These are phyloP conservation scores for Hysterangium stoloniferum DNA, from an alignment of 768 basidiomycete species.

Conservation along the genomic window DNA sequence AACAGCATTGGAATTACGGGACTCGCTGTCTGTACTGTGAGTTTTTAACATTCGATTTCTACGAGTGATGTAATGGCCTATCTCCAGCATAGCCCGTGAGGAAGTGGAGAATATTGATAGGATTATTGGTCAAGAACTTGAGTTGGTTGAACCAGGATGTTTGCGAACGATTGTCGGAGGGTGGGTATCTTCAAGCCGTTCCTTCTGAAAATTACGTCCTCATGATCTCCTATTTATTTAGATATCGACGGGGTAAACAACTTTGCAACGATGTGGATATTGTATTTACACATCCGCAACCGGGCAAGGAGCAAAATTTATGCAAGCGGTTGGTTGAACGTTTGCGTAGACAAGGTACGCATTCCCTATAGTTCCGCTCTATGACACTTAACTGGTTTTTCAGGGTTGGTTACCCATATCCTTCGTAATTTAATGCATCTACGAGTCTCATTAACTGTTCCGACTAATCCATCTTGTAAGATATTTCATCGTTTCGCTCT, in stretches of 20 bases:
- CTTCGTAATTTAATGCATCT: conserved; percentile 51
- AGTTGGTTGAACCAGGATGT: conserved; percentile 56
- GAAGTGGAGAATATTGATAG: conserved; percentile 77
- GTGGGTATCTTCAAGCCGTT: conserved; percentile 32
- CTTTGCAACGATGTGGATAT: conserved; percentile 86
- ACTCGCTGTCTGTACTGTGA: conserved; percentile 47
- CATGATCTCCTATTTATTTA: conserved; percentile 20
- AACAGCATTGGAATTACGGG: conserved; percentile 49
- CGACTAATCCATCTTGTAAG: conserved; percentile 25
- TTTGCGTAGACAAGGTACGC: conserved; percentile 50
- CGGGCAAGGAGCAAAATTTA: conserved; percentile 48
- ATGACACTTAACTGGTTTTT: neutral
- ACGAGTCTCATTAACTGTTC: neutral
- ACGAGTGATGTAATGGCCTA: neutral
- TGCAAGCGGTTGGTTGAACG: conserved; percentile 50
- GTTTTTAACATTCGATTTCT: conserved; percentile 10
- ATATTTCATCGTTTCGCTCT: conserved; percentile 51
- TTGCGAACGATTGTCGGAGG: conserved; percentile 75
- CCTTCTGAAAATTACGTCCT: neutral
- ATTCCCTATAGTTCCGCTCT: neutral
- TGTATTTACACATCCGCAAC: conserved; percentile 68
- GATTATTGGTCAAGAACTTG: conserved; percentile 60
- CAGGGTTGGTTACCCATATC: conserved; percentile 74
- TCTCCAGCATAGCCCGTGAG: conserved; percentile 52
- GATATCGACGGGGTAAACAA: conserved; percentile 78